Base-by-base conservation (phyloP, 306 rosid genomes). In the Vicia villosa region DNA sequence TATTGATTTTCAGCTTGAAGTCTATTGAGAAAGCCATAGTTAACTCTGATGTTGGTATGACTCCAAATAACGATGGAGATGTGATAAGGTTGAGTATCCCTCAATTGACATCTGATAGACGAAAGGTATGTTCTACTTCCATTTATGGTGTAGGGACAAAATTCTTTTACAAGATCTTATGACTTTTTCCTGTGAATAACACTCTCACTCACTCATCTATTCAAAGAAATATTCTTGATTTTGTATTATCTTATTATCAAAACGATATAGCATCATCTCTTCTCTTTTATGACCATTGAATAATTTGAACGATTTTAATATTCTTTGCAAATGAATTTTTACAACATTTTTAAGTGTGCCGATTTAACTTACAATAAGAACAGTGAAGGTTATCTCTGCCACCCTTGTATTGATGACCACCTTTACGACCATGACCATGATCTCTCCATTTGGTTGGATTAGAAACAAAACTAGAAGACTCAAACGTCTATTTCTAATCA, bases 51-150 rank as follows among this genome's bases (percentile, higher is more conserved):
- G 81, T 95, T 72, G 92, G 96, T 61, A 41, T 94, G 92, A 91
- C 99, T 64, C 99, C 99, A 54, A 94, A 91, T 76, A 94, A 94
- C 50, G 97, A 94, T 68, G 99, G 99, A 68, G 97, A 95, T 10
- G 73, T 81, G 55, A 91, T 95, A 79, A 75, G 99, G 28, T 56
- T 95, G 83, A 79, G 87, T 59, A 65, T 94, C 69, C 99, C 99
- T 64, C 96, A 84, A 55, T 86, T 91, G 78, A 91, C 99, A 49
- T 77, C 92, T 56, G 99, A 95, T 6, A 89, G 99, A 75, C 87
- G 95, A 74, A 95, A 95, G 99, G 99, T 95, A 75, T 34, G 46
- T 77, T 75, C 68, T 43, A 46, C 40, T 63, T 72, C 60, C 79
- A 62, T 74, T 70, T 60, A 57, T 58, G 43, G 10, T 61, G 41